Percentiles rank a stretch among this genome's conserved stretches.
Conservation (phyloP, 495 filamentous ascomycete genomes). For the Penicillium lagena region DNA sequence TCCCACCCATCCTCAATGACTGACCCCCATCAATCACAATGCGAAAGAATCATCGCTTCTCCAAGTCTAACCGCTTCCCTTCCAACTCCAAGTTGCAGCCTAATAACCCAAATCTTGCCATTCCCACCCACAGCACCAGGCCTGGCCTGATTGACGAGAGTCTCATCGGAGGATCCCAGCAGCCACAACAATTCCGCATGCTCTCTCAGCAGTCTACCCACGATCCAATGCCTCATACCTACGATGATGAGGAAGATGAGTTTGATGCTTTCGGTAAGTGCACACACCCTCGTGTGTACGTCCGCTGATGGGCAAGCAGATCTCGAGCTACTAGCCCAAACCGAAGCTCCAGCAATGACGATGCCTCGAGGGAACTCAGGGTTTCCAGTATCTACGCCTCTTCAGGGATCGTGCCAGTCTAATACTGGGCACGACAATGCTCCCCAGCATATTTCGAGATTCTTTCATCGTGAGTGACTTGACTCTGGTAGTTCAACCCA, state of each 20-base stretch:
- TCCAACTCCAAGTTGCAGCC: conserved; percentile 6
- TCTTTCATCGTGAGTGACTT: conserved; percentile 24
- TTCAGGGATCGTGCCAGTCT: not conserved
- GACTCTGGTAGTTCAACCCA: not conserved
- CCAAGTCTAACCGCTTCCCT: conserved; percentile 1
- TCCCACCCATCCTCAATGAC: not conserved
- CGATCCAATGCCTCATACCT: not conserved
- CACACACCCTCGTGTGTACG: not conserved
- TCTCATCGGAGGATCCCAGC: conserved; percentile 21
- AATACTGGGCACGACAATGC: not conserved
- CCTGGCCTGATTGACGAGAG: conserved; percentile 15
- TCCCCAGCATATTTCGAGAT: conserved; percentile 15
- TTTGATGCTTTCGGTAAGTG: conserved; percentile 48
- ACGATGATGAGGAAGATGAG: conserved; percentile 17
- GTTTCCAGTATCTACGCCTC: not conserved
- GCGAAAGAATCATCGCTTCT: conserved; percentile 3
- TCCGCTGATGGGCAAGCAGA: conserved; percentile 16
- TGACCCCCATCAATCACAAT: conserved; percentile 1
- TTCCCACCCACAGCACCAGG: conserved; percentile 8
- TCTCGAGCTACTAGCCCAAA: conserved; percentile 32
- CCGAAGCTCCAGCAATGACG: no score
- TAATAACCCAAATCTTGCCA: not conserved
- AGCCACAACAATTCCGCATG: conserved; percentile 3
- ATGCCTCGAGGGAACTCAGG: not conserved
- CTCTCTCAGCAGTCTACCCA: not conserved